A percentile compares a stretch with the other conserved stretches of the same genome.
Conservation (phyloP, 2,329 filamentous ascomycete genomes). For the Atkinsonella hypoxylon region DNA sequence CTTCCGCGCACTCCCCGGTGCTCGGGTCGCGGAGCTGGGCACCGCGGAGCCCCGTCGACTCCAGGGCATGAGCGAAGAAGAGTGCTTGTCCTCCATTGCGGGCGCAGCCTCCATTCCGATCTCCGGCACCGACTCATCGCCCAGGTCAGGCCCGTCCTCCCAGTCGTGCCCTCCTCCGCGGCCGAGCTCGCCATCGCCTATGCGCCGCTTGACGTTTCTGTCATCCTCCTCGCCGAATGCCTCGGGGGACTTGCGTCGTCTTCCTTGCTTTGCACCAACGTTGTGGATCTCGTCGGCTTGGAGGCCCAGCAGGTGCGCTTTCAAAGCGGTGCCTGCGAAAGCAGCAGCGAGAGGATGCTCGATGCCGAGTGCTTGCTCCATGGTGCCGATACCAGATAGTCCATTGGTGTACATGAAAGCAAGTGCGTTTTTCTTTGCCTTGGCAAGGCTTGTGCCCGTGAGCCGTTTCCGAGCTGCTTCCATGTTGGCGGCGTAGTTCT, state of each 20-base stretch:
- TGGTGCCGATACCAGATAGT: slow-evolving; percentile 20
- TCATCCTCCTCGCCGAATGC: slow-evolving; percentile 28
- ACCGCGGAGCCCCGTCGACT: slow-evolving; percentile 33
- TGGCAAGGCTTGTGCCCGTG: slow-evolving; percentile 16
- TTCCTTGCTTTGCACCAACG: slow-evolving; percentile 13
- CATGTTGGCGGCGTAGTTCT: slow-evolving; percentile 45
- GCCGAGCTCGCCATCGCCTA: slow-evolving; percentile 18
- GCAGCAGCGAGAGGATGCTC: slow-evolving; percentile 31
- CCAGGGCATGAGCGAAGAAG: slow-evolving; percentile 41
- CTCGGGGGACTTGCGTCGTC: slow-evolving; percentile 31
- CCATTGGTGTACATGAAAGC: slow-evolving; percentile 21
- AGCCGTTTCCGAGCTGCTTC: slow-evolving; percentile 17
- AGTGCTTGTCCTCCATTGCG: slow-evolving; percentile 54
- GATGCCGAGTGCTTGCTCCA: slow-evolving; percentile 15
- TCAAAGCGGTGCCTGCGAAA: slow-evolving; percentile 33
- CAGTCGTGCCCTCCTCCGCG: slow-evolving; percentile 14
- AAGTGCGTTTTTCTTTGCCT: slow-evolving; percentile 27
- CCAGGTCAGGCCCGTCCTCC: slow-evolving; percentile 20
- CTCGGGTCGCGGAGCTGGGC: slow-evolving; percentile 34
- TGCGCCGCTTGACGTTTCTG: slow-evolving; percentile 27
- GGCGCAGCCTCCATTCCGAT: slow-evolving; percentile 56
- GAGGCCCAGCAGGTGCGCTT: slow-evolving; percentile 18
- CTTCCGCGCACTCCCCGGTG: slow-evolving; percentile 25
- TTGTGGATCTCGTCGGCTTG: slow-evolving; percentile 11
- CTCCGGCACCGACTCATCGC: slow-evolving; percentile 43